Base-by-base conservation (phyloP, 1,139 yeast species). In the Debaryomyces sp. region DNA sequence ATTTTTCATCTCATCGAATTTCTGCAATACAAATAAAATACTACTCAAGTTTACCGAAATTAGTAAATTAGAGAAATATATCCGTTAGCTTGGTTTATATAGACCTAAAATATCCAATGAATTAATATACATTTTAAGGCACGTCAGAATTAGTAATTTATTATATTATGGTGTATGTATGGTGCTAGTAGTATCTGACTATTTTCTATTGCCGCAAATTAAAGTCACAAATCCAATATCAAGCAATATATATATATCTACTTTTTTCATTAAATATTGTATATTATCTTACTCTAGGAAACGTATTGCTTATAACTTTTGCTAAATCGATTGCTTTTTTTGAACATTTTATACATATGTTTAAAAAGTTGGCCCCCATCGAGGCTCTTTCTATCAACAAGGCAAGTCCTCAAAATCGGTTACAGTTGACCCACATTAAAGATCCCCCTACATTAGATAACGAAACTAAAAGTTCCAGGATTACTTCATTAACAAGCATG, bases 401-500 rank as follows among this genome's bases (percentile, higher is more conserved):
- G 36, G 33, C 48, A 5, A 35, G 48, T 9, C 38, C 48, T 17
- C 38, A 43, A 21, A 35, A 36, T 22, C 41, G 41, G 21, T 23
- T 29, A n/a, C 33, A 22, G 21, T 23, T 29, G 18, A 37, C 44
- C 9, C 17, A 18, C 24, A 23, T 41, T 38, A 41, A 34, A 24
- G 43, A 44, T 21, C 30, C 48, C 10, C 17, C 38, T n/a, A 29
- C 15, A 21, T 26, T 43, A 9, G 46, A 37, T 17, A 27, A 44
- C n/a, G 46, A 44, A 15, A 26, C 18, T 12, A 34, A 34, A 34
- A 48, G 45, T 35, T 56, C 67, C 0, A 62, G 67, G 43, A 60
- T 64, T 1, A 42, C 52, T 1, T 57, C 61, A 6, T 50, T 50
- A 15, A 51, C 59, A n/a, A 56, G 60, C 37, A 18, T 56, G 27